Evolutionary conservation across 352 stramenopile genomes (phyloP).

Genomic region (Globisporangium polare): DNA sequence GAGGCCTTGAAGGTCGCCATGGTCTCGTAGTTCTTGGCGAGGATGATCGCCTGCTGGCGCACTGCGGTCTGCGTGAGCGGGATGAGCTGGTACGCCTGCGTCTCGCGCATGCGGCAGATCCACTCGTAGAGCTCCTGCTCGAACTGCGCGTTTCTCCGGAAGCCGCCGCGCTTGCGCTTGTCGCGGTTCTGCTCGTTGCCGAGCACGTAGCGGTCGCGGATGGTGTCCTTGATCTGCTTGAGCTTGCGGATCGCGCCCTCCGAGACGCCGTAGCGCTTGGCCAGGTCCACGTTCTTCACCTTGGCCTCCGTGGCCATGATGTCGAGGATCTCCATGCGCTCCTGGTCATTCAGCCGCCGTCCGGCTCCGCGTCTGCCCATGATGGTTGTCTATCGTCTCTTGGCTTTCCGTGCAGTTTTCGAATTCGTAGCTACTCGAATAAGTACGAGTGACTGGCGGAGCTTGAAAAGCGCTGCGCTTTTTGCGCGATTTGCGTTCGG

Average conservation of each 20-base stretch:
- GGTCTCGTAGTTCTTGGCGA: conserved; percentile 82
- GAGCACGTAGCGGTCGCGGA: conserved; percentile 77
- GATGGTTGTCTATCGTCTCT: neutral
- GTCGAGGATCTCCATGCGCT: conserved; percentile 89
- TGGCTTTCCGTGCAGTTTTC: neutral
- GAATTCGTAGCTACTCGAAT: conserved; percentile 19
- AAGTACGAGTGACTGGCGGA: conserved; percentile 24
- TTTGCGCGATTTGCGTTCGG: neutral
- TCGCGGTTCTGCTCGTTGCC: conserved; percentile 85
- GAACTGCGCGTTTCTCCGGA: conserved; percentile 79
- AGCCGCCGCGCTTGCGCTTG: conserved; percentile 82
- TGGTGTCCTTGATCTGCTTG: conserved; percentile 85
- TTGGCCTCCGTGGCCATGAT: conserved; percentile 75
- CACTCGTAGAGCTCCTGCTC: conserved; percentile 85
- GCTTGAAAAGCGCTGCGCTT: neutral
- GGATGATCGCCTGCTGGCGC: conserved; percentile 76
- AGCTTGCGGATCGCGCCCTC: conserved; percentile 86
- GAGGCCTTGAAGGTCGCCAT: conserved; percentile 87
- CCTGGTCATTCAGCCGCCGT: conserved; percentile 82
- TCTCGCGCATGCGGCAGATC: conserved; percentile 82
- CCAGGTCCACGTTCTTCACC: conserved; percentile 85
- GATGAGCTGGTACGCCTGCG: conserved; percentile 77
- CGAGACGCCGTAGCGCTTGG: conserved; percentile 82
- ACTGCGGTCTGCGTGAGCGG: conserved; percentile 82
- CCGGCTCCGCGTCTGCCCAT: conserved; percentile 77